phyloP scores from a whole-genome alignment of 441 rosid genomes.

The Syzygium syzygioides region DNA sequence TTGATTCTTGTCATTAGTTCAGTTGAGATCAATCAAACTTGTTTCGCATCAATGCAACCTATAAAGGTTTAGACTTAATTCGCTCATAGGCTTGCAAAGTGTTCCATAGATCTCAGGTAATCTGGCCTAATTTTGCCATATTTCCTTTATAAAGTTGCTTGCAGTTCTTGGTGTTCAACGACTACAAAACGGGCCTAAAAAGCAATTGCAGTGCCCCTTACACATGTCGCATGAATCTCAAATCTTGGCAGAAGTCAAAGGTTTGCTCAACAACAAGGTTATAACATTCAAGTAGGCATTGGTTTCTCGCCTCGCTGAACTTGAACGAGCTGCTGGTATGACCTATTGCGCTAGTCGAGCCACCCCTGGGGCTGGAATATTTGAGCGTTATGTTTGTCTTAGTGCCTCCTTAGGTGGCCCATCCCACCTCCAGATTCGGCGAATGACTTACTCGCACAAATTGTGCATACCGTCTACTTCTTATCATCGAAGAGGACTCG shows the following conservation, averaged over 20 bases:
- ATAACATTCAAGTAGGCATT: neutral
- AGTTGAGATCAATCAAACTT: neutral
- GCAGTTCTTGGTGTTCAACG: neutral
- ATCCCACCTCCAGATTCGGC: neutral
- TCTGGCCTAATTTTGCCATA: neutral
- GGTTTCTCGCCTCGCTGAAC: neutral
- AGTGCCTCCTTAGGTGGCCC: neutral
- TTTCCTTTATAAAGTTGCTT: neutral
- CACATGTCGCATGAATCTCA: neutral
- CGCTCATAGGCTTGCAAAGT: accelerated
- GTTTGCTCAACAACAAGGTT: neutral
- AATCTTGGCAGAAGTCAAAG: neutral
- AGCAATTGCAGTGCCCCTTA: accelerated
- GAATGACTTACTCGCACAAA: neutral
- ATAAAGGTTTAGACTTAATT: neutral
- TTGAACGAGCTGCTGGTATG: neutral
- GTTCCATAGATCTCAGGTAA: neutral
- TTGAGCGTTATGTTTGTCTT: neutral
- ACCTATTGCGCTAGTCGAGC: neutral
- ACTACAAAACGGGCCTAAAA: accelerated
- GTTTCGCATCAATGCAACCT: neutral
- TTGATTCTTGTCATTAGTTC: neutral
- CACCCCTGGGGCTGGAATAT: neutral
- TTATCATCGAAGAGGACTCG: neutral
- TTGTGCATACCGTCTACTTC: neutral